phyloP scores from a whole-genome alignment of 257 asterid genomes.

The Solanum megistacrolobum region DNA sequence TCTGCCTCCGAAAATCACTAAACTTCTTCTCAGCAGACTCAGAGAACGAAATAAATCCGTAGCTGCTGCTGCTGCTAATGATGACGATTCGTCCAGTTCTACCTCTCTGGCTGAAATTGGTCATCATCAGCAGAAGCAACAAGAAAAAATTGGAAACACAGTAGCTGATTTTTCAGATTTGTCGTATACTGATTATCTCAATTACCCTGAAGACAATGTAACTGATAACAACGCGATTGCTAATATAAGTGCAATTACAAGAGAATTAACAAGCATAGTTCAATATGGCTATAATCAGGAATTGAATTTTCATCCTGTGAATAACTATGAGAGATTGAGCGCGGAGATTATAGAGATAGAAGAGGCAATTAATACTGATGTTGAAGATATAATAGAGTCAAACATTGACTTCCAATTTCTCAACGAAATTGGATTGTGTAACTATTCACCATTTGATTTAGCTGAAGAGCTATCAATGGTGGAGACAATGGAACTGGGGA shows the following conservation, averaged over 20 bases:
- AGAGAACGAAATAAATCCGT: conserved; percentile 43
- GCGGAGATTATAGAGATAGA: neutral
- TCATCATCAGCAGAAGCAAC: neutral
- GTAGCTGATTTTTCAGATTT: conserved; percentile 28
- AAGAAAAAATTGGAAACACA: conserved; percentile 1
- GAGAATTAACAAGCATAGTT: neutral
- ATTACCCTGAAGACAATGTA: conserved; percentile 29
- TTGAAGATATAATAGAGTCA: neutral
- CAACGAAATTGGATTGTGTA: conserved; percentile 38
- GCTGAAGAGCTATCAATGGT: conserved; percentile 39
- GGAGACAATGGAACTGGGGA: neutral
- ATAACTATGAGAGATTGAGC: neutral
- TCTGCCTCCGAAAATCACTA: conserved; percentile 58
- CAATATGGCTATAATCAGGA: neutral
- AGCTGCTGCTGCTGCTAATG: neutral
- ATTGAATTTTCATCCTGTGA: neutral
- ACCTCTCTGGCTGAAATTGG: neutral
- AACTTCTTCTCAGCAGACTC: conserved; percentile 52
- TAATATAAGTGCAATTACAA: neutral
- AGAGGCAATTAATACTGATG: neutral
- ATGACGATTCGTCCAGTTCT: neutral
- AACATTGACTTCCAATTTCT: neutral
- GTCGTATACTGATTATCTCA: conserved; percentile 43
- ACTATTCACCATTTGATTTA: conserved; percentile 51
- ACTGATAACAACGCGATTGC: conserved; percentile 5